Base-by-base conservation (phyloP, 1,284 basidiomycete species). In the Melanopsichium pennsylvanicum region DNA sequence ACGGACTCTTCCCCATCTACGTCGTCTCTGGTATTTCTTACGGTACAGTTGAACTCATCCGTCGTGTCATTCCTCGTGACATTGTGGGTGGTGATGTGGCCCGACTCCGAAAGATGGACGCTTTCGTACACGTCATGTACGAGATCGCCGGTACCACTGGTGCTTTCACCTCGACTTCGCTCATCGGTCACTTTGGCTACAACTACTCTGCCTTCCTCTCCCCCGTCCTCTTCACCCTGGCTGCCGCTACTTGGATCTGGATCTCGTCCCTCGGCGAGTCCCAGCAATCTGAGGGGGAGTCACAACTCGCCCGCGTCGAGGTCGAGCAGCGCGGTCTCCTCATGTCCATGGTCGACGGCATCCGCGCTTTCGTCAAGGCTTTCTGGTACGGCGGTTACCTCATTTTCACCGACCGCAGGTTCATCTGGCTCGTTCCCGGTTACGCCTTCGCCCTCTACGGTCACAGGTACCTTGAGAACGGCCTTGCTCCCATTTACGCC, bases 391-490 rank as follows among this genome's bases (percentile, higher is more conserved):
- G 81, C 35, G 75, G 62, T 16, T 60, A 62, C 55, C 68, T 82
- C 48, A 63, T 78, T 42, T 66, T 80, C 52, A 59, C 68, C 25
- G 52, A 76, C 50, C 70, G 82, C 21, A 72, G 71, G 23, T 82
- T 82, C 59, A 66, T 78, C 63, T 82, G 82, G 80, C 74, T 82
- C 47, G 67, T 80, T 10, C 74, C 79, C 40, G 74, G 74, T 36
- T 79, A 81, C 70, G 71, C 79, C 16, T 54, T 81, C 37, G 80
- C 81, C 18, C 75, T 82, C 13, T 81, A 82, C 57, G 78, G 76
- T 41, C 82, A 82, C 56, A 78, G 82, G 40, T 82, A 81, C 69
- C 77, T 82, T 59, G 82, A 82, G 70, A 81, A 80, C 48, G 76
- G 75, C 50, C 66, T 82, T n/a, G 75, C 76, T 22, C 80, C 80